phyloP scores from a whole-genome alignment of 805 yeast species.

The Saccharomycopsis babjevae region DNA sequence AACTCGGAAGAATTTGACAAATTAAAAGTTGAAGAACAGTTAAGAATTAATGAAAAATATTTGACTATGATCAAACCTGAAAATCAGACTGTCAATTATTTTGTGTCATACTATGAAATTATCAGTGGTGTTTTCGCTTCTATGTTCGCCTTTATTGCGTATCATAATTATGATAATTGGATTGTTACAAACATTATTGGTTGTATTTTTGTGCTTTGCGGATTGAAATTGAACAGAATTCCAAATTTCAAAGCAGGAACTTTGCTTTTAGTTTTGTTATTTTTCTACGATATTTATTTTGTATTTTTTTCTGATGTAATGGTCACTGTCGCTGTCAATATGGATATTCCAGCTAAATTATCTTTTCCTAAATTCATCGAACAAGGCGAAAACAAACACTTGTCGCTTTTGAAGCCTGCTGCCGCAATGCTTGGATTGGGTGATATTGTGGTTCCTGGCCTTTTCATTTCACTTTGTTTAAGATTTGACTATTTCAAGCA shows the following conservation, averaged over 20 bases:
- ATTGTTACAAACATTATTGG: conserved; percentile 35
- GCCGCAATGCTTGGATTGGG: conserved; percentile 49
- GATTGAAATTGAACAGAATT: conserved; percentile 31
- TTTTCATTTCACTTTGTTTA: conserved; percentile 40
- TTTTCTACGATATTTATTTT: conserved; percentile 55
- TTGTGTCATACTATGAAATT: conserved; percentile 26
- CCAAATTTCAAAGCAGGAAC: conserved; percentile 37
- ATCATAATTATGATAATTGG: conserved; percentile 33
- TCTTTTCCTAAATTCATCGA: conserved; percentile 29
- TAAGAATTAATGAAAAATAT: conserved; percentile 1
- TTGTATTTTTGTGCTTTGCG: conserved; percentile 33
- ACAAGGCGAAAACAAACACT: neutral
- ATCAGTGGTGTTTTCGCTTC: conserved; percentile 21
- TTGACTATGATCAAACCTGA: conserved; percentile 19
- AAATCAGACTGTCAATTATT: conserved; percentile 28
- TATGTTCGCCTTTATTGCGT: conserved; percentile 18
- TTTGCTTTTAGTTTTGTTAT: conserved; percentile 38
- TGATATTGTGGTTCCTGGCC: conserved; percentile 54
- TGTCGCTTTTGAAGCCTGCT: conserved; percentile 11
- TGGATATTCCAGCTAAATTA: conserved; percentile 45
- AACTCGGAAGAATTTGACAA: conserved; percentile 9
- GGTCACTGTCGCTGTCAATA: conserved; percentile 47
- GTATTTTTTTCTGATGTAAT: conserved; percentile 55
- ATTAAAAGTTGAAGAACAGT: conserved; percentile 1
- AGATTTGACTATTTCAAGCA: conserved; percentile 42